Conservation (phyloP, 2,329 filamentous ascomycete species). For the Botrytis sinoallii region DNA sequence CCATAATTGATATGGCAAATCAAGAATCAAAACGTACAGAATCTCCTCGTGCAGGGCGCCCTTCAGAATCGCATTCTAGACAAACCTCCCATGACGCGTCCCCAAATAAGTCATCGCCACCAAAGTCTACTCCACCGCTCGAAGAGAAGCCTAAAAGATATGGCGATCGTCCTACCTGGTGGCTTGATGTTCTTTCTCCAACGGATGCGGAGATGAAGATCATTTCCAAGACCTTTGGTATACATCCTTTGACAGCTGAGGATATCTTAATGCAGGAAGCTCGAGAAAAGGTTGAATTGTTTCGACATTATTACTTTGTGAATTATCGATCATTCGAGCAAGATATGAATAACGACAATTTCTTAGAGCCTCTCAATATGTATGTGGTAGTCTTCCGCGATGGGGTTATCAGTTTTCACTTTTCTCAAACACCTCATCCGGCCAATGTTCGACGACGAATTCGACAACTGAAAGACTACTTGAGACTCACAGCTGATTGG, state of each 20-base stretch:
- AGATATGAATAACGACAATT: conserved; percentile 82
- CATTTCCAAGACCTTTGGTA: conserved; percentile 86
- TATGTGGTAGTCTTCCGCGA: conserved; percentile 97
- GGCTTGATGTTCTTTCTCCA: conserved; percentile 88
- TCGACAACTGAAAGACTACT: conserved; percentile 88
- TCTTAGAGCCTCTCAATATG: conserved; percentile 93
- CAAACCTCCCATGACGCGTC: conserved; percentile 29
- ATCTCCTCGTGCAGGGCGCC: conserved; percentile 6
- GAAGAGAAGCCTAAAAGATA: conserved; percentile 51
- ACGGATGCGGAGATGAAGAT: conserved; percentile 96
- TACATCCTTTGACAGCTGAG: conserved; percentile 91
- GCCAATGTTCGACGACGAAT: conserved; percentile 94
- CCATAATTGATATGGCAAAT: conserved; percentile 29
- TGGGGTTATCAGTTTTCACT: conserved; percentile 94
- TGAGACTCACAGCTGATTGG: conserved; percentile 93
- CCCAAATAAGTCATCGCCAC: conserved; percentile 29
- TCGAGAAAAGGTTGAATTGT: conserved; percentile 96
- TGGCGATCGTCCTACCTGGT: conserved; percentile 89
- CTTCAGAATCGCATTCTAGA: conserved; percentile 19
- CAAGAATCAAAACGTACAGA: conserved; percentile 26
- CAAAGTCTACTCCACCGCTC: conserved; percentile 16
- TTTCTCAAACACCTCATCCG: conserved; percentile 91
- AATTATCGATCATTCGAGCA: conserved; percentile 98
- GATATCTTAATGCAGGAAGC: conserved; percentile 98
- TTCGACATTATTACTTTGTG: conserved; percentile 97